Evolutionary conservation across 164 flowering plant genomes (phyloP).

Genomic region (Amborella trichopoda): DNA sequence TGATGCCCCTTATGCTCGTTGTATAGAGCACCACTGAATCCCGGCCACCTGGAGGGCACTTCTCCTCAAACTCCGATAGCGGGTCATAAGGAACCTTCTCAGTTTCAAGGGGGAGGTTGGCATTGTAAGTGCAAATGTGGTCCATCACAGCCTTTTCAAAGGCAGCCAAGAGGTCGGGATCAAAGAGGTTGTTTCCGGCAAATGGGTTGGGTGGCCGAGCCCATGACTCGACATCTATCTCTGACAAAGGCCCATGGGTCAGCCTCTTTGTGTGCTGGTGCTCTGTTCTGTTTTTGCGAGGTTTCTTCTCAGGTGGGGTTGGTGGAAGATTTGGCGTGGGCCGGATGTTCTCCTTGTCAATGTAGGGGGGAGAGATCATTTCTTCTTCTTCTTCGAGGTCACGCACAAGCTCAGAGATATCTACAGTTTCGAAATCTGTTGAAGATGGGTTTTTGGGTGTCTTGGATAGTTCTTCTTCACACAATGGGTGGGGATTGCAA

Average conservation of each 20-base stretch:
- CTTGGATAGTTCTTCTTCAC: no score
- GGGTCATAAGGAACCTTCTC: constrained; percentile 18
- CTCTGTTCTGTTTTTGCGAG: constrained; percentile 5
- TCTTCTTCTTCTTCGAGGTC: constrained; percentile 49
- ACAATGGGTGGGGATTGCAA: no score
- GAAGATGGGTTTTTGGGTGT: no score
- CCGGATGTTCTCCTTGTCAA: constrained; percentile 50
- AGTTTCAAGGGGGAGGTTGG: no score
- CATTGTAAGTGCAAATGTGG: constrained; percentile 16
- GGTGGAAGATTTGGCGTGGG: constrained; percentile 16
- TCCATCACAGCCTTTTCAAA: constrained; percentile 25
- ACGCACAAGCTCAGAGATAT: constrained; percentile 37
- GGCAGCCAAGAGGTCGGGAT: constrained; percentile 27
- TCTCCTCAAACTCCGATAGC: constrained; percentile 34
- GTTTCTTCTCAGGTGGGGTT: constrained; percentile 5
- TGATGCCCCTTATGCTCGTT: constrained; percentile 62
- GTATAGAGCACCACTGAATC: constrained; percentile 53
- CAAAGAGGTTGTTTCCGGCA: constrained; percentile 29
- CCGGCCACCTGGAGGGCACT: constrained; percentile 66
- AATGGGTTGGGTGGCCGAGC: constrained; percentile 24
- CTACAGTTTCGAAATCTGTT: constrained; percentile 12
- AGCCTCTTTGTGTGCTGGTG: neutral
- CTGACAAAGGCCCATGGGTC: constrained; percentile 2
- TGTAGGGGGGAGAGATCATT: neutral
- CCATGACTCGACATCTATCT: constrained; percentile 9